Evolutionary conservation across 1,284 basidiomycete genomes (phyloP).

Genomic region (Rhodotorula sp.): DNA sequence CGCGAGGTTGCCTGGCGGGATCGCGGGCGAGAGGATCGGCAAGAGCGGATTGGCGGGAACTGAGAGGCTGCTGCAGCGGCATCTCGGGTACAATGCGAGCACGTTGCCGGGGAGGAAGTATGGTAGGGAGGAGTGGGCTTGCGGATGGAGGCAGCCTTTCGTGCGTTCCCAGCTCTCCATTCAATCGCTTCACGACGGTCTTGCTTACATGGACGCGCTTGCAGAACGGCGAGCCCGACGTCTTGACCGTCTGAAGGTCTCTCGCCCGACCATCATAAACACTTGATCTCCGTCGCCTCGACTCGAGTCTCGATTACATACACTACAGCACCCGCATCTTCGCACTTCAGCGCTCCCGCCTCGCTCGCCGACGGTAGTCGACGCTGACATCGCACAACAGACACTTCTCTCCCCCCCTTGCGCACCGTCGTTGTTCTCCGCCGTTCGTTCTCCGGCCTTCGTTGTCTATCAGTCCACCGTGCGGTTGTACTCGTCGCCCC

Average conservation of each 20-base stretch:
- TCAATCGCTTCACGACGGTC: too few species aligned
- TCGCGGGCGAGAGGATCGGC: constrained; percentile 22
- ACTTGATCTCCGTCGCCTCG: neutral
- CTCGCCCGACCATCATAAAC: neutral
- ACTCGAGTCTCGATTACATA: neutral
- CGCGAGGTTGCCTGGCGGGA: constrained; percentile 9
- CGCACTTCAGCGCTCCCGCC: neutral
- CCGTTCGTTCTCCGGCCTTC: too few species aligned
- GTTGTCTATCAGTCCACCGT: too few species aligned
- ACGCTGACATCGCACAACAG: too few species aligned
- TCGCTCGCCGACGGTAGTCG: too few species aligned
- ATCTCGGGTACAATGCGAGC: constrained; percentile 32
- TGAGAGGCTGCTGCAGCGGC: constrained; percentile 26
- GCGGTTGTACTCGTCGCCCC: too few species aligned
- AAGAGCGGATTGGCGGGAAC: constrained; percentile 33
- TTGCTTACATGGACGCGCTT: neutral
- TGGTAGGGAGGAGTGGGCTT: constrained; percentile 38
- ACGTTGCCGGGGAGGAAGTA: constrained; percentile 35
- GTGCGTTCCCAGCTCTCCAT: constrained; percentile 9
- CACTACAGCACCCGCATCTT: neutral
- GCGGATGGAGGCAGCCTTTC: constrained; percentile 37
- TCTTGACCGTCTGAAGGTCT: constrained; percentile 18
- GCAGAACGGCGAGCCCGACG: constrained; percentile 38
- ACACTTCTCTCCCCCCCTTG: too few species aligned
- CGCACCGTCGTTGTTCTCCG: too few species aligned